phyloP scores from a whole-genome alignment of 768 basidiomycete species.

The Hygrocybe coccinea region DNA sequence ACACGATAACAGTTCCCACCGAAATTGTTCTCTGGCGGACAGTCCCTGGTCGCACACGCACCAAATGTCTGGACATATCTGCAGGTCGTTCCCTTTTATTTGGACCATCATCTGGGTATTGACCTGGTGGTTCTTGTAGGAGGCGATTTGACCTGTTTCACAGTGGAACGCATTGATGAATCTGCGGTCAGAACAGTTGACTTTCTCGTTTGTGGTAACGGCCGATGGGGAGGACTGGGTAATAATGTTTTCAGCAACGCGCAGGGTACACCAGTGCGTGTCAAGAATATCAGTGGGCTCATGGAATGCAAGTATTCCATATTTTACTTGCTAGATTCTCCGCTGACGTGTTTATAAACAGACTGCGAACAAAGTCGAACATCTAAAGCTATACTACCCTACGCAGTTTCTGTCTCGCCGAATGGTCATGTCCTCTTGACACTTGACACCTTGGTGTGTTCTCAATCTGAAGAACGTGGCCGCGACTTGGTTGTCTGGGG shows the following conservation, averaged over 20 bases:
- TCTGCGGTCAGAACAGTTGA: slow-evolving; percentile 31
- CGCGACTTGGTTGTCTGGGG: slow-evolving; percentile 74
- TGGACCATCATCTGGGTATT: background rate
- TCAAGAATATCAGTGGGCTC: slow-evolving; percentile 77
- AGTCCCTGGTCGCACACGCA: slow-evolving; percentile 44
- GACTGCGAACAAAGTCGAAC: slow-evolving; percentile 58
- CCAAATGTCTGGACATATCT: slow-evolving; percentile 58
- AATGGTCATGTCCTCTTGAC: slow-evolving; percentile 74
- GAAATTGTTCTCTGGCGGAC: slow-evolving; percentile 73
- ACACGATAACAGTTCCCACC: slow-evolving; percentile 74
- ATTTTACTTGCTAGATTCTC: slow-evolving; percentile 1
- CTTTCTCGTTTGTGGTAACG: slow-evolving; percentile 76
- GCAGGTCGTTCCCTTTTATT: slow-evolving; percentile 43
- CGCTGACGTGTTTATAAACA: slow-evolving; percentile 27
- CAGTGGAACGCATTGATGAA: slow-evolving; percentile 48
- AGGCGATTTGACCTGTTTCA: slow-evolving; percentile 74
- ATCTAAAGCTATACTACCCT: slow-evolving; percentile 61
- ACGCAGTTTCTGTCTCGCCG: slow-evolving; percentile 61
- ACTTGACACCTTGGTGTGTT: slow-evolving; percentile 53
- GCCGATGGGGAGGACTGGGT: slow-evolving; percentile 76
- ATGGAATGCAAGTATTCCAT: slow-evolving; percentile 66
- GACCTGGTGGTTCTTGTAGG: slow-evolving; percentile 35
- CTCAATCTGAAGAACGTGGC: slow-evolving; percentile 35
- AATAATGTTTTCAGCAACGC: slow-evolving; percentile 64
- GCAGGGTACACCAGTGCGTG: slow-evolving; percentile 64